These are phyloP conservation scores for Piper longum DNA, from an alignment of 164 flowering plant genomes.

Conservation along the genomic window DNA sequence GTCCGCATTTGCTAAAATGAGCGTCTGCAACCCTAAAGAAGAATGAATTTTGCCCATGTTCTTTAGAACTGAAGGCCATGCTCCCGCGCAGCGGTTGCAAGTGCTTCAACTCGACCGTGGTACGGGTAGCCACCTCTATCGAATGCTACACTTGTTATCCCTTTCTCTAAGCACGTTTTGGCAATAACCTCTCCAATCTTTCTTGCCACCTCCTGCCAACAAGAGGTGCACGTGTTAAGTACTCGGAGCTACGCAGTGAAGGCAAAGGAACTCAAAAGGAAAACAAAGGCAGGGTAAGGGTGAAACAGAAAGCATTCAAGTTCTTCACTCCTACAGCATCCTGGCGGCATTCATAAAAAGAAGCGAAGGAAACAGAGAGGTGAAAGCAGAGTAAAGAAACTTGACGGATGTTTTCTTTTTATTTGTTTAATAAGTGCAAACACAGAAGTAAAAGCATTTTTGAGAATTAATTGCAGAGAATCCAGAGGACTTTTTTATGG, in stretches of 20 bases:
- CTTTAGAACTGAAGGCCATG: constrained; percentile 77
- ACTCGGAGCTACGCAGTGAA: neutral
- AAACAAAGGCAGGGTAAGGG: neutral
- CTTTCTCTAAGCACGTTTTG: constrained; percentile 81
- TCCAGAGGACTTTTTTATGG: too few species aligned
- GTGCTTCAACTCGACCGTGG: constrained; percentile 87
- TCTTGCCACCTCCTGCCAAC: constrained; percentile 74
- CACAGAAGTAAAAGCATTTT: too few species aligned
- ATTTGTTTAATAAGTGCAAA: too few species aligned
- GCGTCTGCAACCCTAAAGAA: neutral
- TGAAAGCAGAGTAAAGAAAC: too few species aligned
- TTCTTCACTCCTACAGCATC: too few species aligned
- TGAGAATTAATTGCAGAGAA: too few species aligned
- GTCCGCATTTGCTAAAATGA: neutral
- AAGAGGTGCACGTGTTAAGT: neutral
- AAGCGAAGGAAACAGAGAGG: too few species aligned
- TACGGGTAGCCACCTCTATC: constrained; percentile 93
- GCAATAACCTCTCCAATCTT: constrained; percentile 83
- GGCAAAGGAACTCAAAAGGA: neutral
- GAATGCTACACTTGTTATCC: constrained; percentile 78
- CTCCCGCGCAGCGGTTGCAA: constrained; percentile 88
- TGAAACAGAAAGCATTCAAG: too few species aligned
- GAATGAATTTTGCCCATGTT: neutral
- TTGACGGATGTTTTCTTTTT: too few species aligned
- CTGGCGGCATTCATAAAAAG: too few species aligned